phyloP scores from a whole-genome alignment of 2,329 filamentous ascomycete genomes.

The Venturia nashicola region DNA sequence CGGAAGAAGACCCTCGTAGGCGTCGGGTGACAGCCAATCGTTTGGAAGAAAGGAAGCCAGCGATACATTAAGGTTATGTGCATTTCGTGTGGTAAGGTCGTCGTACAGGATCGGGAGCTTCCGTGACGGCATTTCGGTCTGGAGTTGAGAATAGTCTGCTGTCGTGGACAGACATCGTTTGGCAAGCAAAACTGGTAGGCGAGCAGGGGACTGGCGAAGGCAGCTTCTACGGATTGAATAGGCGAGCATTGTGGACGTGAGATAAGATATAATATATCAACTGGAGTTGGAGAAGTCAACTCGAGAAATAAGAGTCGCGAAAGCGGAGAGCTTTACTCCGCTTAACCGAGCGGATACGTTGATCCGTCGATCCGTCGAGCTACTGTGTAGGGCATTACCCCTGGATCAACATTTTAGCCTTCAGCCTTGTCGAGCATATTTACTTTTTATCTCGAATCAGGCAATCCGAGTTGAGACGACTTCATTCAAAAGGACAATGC shows the following conservation, averaged over 20 bases:
- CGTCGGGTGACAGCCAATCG: constrained; percentile 11
- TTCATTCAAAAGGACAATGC: not conserved
- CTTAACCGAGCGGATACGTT: not conserved
- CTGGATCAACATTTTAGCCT: not conserved
- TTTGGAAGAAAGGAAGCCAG: constrained; percentile 43
- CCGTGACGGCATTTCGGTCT: constrained; percentile 35
- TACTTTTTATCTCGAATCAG: not conserved
- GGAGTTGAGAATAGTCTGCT: constrained; percentile 22
- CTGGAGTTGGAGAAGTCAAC: not conserved
- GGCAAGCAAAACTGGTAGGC: not conserved
- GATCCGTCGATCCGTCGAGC: not conserved
- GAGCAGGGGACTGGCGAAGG: not conserved
- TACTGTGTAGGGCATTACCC: not conserved
- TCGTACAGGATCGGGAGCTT: constrained; percentile 39
- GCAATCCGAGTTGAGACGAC: not conserved
- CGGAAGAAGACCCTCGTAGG: not conserved
- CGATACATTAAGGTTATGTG: constrained; percentile 20
- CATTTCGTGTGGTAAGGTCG: constrained; percentile 40
- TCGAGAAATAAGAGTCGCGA: not conserved
- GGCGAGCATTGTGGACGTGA: not conserved
- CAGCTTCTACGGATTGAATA: not conserved
- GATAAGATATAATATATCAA: not conserved
- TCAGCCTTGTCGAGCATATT: not conserved
- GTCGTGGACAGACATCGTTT: constrained; percentile 6
- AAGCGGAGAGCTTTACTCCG: not conserved